Percentiles rank a stretch among this genome's conserved stretches.
Conservation (phyloP, 371 early-diverging fungal genomes). For the Furculomyces boomerangus region DNA sequence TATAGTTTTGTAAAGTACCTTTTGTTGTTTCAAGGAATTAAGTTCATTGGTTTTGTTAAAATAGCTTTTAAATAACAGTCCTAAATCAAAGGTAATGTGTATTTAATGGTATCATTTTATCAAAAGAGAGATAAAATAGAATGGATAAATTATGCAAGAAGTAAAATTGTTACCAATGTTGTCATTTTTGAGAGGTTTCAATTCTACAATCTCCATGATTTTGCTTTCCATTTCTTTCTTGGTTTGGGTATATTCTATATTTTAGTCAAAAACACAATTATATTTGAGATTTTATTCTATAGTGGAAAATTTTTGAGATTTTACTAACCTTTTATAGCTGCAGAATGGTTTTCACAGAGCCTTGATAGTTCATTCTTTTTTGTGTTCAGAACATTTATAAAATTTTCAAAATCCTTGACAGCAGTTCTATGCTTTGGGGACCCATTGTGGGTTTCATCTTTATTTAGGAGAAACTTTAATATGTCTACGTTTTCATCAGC, state of each 20-base stretch:
- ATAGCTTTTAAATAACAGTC: too few relatives aligned
- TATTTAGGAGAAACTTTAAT: too few relatives aligned
- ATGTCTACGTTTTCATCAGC: too few relatives aligned
- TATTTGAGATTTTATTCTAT: not conserved
- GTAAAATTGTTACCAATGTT: too few relatives aligned
- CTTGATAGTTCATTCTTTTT: not conserved
- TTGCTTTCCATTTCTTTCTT: not conserved
- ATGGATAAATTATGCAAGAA: too few relatives aligned
- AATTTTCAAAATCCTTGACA: too few relatives aligned
- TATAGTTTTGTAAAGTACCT: not conserved
- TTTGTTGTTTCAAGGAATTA: not conserved
- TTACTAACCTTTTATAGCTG: not conserved
- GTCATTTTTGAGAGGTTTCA: not conserved
- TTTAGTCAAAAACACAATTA: not conserved
- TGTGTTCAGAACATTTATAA: not conserved
- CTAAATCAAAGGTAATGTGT: too few relatives aligned
- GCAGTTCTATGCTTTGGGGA: too few relatives aligned
- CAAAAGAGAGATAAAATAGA: not conserved
- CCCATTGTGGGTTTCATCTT: too few relatives aligned
- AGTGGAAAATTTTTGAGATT: not conserved
- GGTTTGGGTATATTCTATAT: not conserved
- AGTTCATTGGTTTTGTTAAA: not conserved
- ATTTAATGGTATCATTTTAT: too few relatives aligned
- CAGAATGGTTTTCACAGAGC: not conserved
- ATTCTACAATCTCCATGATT: not conserved